Percentiles rank a stretch among this genome's conserved stretches.
phyloP scores from a whole-genome alignment of 768 basidiomycete genomes.

The Podaxis carcinomalis region DNA sequence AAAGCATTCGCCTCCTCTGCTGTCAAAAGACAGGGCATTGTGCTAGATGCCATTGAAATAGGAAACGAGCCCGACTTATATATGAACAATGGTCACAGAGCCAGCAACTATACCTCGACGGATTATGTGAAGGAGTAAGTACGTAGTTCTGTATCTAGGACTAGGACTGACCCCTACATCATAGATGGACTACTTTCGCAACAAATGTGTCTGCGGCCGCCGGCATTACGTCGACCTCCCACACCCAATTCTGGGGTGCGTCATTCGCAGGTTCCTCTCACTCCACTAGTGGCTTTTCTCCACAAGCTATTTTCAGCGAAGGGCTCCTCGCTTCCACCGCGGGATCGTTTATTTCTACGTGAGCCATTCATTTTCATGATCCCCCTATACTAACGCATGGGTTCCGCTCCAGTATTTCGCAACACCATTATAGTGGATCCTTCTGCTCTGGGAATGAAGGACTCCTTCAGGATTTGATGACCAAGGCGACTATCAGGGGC shows the following conservation, averaged over 20 bases:
- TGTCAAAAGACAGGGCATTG: constrained; percentile 36
- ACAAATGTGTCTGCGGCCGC: constrained; percentile 39
- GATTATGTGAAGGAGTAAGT: constrained; percentile 50
- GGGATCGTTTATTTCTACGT: constrained; percentile 52
- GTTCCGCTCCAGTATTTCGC: constrained; percentile 42
- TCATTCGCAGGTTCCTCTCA: constrained; percentile 50
- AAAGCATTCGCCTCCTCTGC: constrained; percentile 41
- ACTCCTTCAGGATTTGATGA: constrained; percentile 62
- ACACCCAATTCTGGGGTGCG: constrained; percentile 42
- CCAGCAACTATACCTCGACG: constrained; percentile 31
- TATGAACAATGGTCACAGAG: constrained; percentile 36
- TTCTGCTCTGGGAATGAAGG: constrained; percentile 54
- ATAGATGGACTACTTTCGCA: constrained; percentile 52
- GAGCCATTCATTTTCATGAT: constrained; percentile 15
- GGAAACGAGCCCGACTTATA: constrained; percentile 65
- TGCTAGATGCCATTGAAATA: constrained; percentile 54
- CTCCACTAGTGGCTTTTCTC: constrained; percentile 48
- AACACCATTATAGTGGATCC: constrained; percentile 56
- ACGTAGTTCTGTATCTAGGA: neutral
- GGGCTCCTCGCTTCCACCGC: constrained; percentile 45
- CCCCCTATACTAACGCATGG: neutral
- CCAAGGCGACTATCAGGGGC: constrained; percentile 49
- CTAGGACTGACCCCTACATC: neutral
- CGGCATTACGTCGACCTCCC: constrained; percentile 31
- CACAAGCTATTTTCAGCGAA: constrained; percentile 50